Evolutionary conservation across 768 basidiomycete genomes (phyloP), one percentile per base, ranked within the genome.

Genomic region (Podaxis sp.): DNA sequence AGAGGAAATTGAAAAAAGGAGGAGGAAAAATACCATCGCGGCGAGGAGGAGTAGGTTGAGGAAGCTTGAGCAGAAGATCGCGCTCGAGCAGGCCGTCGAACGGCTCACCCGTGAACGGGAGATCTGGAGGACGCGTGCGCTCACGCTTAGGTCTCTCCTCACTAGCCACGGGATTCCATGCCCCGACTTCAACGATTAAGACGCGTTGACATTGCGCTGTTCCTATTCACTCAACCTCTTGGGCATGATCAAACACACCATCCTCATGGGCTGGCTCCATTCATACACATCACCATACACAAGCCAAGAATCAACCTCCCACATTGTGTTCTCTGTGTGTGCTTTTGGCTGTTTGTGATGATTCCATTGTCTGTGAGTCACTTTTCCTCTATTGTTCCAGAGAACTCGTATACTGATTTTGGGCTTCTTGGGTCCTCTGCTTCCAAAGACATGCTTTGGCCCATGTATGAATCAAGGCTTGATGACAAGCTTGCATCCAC

Each of bases 1-100:
- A 68, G 85, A 89, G 70, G 87, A 87, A 66, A 90, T 91, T 66
- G 88, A 87, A 68, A 83, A 82, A 48, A 95, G 94, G 78, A 85
- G 94, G 33, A 82, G 87, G 8, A 87, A 88, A 75, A 96, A 96
- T 67, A 95, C 94, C 2, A 74, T 94, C 4, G 93, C 94, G 0
- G 95, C 95, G 5, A 84, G 94, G 2, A 84, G 89, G 33, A 89
- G 87, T 70, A 82, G 94, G 20, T 84, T 84, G 77, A 82, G 90
- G 62, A 94, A 92, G 79, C 73, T 87, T 44, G 82, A 85, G 70
- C 85, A 93, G 66, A 82, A 88, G 66, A 80, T 84, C 58, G 80
- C 84, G 60, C 77, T 95, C 54, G 87, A 93, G 76, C 77, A 83
- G 22, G 76, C 68, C 6, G 74, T 87, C 53, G 82, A 84, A 62